Conservation (phyloP, 129 eudicot species). For the Cynara cardunculus region DNA sequence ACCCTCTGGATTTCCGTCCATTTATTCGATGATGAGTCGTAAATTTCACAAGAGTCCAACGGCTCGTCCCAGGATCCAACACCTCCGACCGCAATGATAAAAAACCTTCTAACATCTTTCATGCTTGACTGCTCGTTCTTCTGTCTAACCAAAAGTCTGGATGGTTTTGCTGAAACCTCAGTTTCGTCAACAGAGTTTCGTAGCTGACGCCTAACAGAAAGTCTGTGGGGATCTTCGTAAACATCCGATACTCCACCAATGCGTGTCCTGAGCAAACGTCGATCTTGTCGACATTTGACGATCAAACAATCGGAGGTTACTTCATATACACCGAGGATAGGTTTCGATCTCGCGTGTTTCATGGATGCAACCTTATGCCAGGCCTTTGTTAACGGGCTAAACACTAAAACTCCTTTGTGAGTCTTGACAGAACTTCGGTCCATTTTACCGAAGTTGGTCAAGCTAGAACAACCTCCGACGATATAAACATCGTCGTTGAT, state of each 20-base stretch:
- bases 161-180: constrained; percentile 37
- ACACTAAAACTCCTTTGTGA: constrained; percentile 78
- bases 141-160: constrained; percentile 37
- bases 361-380: constrained; percentile 80
- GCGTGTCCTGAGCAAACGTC: constrained; percentile 61
- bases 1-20: constrained; percentile 77
- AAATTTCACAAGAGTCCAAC: constrained; percentile 76
- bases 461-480: constrained; percentile 94
- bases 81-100: constrained; percentile 84
- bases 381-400: constrained; percentile 65
- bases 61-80: constrained; percentile 94
- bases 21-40: constrained; percentile 70
- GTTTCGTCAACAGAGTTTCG: constrained; percentile 56
- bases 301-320: constrained; percentile 44
- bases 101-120: constrained; percentile 51
- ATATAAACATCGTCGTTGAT: constrained; percentile 59
- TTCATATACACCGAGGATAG: constrained; percentile 69
- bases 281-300: constrained; percentile 50
- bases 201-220: constrained; percentile 78
- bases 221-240: constrained; percentile 92
- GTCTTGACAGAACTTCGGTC: constrained; percentile 88
- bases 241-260: constrained; percentile 83
- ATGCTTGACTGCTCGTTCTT: constrained; percentile 30
- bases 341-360: constrained; percentile 84
- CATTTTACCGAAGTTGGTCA: constrained; percentile 66